phyloP scores from a whole-genome alignment of 768 basidiomycete genomes.

The Symmetrospora coprosmae region DNA sequence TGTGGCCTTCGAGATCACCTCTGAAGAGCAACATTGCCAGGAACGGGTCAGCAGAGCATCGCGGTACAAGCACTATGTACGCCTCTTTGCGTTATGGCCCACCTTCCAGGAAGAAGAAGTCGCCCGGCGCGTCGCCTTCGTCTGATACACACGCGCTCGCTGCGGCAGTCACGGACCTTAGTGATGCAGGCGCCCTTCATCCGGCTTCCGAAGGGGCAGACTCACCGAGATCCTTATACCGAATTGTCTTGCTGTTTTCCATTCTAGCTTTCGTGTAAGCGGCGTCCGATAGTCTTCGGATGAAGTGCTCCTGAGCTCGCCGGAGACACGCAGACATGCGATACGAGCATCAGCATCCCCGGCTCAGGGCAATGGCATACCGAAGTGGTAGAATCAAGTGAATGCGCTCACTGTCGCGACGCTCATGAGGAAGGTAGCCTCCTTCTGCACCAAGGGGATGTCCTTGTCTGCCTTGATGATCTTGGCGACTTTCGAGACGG shows the following conservation, averaged over 20 bases:
- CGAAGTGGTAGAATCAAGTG: neutral
- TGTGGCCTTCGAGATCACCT: no score
- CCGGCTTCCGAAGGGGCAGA: neutral
- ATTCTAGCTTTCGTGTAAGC: constrained; percentile 37
- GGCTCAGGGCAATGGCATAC: neutral
- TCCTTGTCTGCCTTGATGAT: constrained; percentile 41
- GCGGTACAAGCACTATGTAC: no score
- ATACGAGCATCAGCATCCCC: neutral
- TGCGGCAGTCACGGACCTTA: neutral
- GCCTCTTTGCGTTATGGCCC: no score
- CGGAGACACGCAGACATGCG: neutral
- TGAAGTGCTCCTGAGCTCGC: constrained; percentile 37
- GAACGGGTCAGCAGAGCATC: no score
- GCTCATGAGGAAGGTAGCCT: constrained; percentile 38
- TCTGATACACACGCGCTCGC: neutral
- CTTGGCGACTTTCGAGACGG: constrained; percentile 35
- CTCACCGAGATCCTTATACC: constrained; percentile 37
- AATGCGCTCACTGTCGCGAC: constrained; percentile 36
- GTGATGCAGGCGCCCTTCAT: no score
- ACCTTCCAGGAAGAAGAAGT: constrained; percentile 22
- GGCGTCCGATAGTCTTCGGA: constrained; percentile 36
- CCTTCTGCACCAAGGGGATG: constrained; percentile 36
- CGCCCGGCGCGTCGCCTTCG: neutral
- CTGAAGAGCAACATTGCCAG: no score
- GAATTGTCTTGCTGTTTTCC: constrained; percentile 37